Evolutionary conservation across 202 grass and related monocot species (phyloP), one percentile per base, ranked within the genome.

Genomic region (Cymbopogon flexuosus): DNA sequence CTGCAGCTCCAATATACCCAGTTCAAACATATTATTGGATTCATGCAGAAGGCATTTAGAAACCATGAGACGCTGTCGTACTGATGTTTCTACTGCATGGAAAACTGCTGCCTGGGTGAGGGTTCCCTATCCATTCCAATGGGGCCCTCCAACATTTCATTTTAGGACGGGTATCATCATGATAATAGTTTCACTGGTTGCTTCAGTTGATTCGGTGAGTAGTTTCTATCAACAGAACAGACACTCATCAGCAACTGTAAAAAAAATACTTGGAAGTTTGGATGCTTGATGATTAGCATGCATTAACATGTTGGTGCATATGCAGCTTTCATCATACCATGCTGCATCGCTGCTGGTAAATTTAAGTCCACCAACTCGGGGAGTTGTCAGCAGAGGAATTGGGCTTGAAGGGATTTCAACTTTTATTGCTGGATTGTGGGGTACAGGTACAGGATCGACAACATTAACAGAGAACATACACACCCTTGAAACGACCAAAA

Each of bases 81-180:
- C 95, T 84, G 95, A 98, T 89, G 92, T 88, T 78, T 98, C 95
- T 88, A 89, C 82, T 93, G 95, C 95, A 41, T 98, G 92, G 95
- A 88, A 66, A 70, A 91, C 88, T 81, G 90, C 92, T 86, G 76
- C 90, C 72, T 98, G 95, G 95, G 86, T 98, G 59, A 77, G 95
- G 81, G 64, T 93, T 80, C 92, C 95, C 49, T 98, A 93, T 90
- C 95, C 95, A 27, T 95, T 98, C 82, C 95, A 98, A 62, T 98
- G 95, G 95, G 92, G 96, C 5, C 71, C 92, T 61, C 96, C 96
- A 8, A 93, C 86, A 64, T 95, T 98, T 68, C 90, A 95, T 81
- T 95, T 95, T 68, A 93, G 86, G 51, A 95, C 96, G 0, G 70
- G 76, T 65, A 86, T 98, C 70, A 84, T 98, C 79, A 98, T 98